These are phyloP conservation scores for Alternaria consortialis DNA, from an alignment of 2,329 filamentous ascomycete species.

Conservation along the genomic window DNA sequence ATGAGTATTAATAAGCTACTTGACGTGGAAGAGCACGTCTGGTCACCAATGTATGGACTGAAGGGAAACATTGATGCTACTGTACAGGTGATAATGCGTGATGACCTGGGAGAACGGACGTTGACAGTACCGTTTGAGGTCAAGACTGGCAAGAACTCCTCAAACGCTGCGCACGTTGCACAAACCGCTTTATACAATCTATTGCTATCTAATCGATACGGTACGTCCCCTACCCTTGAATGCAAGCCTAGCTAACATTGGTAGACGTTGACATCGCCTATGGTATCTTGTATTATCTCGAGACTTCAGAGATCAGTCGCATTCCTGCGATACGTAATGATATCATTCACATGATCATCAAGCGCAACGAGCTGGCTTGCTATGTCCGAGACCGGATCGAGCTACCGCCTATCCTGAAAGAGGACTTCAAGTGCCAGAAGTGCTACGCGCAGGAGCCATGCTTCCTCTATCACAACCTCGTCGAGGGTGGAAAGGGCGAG, in stretches of 20 bases:
- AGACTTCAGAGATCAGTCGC: slow-evolving; percentile 83
- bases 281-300: slow-evolving; percentile 94
- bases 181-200: slow-evolving; percentile 96
- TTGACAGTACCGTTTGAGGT: slow-evolving; percentile 93
- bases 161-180: slow-evolving; percentile 83
- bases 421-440: slow-evolving; percentile 79
- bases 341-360: slow-evolving; percentile 94
- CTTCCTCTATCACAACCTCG: slow-evolving; percentile 91
- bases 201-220: slow-evolving; percentile 89
- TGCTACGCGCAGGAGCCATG: slow-evolving; percentile 93
- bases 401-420: slow-evolving; percentile 86
- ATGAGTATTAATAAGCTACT: slow-evolving; percentile 93
- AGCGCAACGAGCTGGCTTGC: slow-evolving; percentile 87
- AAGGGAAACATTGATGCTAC: slow-evolving; percentile 99
- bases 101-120: slow-evolving; percentile 70
- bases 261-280: slow-evolving; percentile 86
- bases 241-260: slow-evolving; percentile 20
- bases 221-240: slow-evolving; percentile 47
- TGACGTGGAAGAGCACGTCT: slow-evolving; percentile 96
- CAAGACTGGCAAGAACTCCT: slow-evolving; percentile 86
- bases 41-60: slow-evolving; percentile 96
- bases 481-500: slow-evolving; percentile 83
- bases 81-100: slow-evolving; percentile 83
- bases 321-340: slow-evolving; percentile 88
- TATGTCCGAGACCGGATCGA: slow-evolving; percentile 83